Conservation (phyloP, 306 rosid species). For the Cercis canadensis region DNA sequence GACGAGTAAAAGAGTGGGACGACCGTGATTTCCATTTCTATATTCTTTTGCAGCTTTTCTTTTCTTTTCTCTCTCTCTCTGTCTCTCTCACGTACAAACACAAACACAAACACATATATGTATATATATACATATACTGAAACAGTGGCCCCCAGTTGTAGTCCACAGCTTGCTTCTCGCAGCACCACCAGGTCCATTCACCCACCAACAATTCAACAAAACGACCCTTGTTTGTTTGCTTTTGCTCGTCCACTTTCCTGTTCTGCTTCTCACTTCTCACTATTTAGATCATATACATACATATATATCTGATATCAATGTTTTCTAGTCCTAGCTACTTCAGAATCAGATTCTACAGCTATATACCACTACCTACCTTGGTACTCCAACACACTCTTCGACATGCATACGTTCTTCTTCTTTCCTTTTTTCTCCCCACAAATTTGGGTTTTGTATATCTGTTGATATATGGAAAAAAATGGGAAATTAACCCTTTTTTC, state of each 20-base stretch:
- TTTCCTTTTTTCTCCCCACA: slow-evolving; percentile 13
- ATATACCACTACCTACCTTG: too few relatives aligned
- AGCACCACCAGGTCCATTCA: slow-evolving; percentile 34
- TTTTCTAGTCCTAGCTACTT: not conserved
- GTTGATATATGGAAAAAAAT: slow-evolving; percentile 3
- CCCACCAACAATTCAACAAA: slow-evolving; percentile 37
- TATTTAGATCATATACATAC: not conserved
- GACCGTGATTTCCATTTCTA: slow-evolving; percentile 87
- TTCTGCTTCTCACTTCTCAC: slow-evolving; percentile 1
- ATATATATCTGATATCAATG: not conserved
- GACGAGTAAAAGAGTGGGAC: slow-evolving; percentile 66
- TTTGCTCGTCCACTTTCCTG: slow-evolving; percentile 31
- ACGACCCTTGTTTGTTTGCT: slow-evolving; percentile 43
- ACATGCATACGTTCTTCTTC: slow-evolving; percentile 10
- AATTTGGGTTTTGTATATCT: slow-evolving; percentile 21
- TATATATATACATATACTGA: slow-evolving; percentile 6
- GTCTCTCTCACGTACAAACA: not conserved
- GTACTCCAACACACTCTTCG: not conserved
- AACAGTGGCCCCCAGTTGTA: slow-evolving; percentile 50
- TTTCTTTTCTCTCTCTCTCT: slow-evolving; percentile 22
- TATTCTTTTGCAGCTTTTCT: slow-evolving; percentile 87
- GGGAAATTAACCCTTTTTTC: not conserved
- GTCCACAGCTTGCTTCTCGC: slow-evolving; percentile 49
- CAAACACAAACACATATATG: slow-evolving; percentile 1
- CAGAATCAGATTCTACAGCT: slow-evolving; percentile 28